phyloP scores from a whole-genome alignment of 2,329 filamentous ascomycete genomes.

The Epichloe sibirici region DNA sequence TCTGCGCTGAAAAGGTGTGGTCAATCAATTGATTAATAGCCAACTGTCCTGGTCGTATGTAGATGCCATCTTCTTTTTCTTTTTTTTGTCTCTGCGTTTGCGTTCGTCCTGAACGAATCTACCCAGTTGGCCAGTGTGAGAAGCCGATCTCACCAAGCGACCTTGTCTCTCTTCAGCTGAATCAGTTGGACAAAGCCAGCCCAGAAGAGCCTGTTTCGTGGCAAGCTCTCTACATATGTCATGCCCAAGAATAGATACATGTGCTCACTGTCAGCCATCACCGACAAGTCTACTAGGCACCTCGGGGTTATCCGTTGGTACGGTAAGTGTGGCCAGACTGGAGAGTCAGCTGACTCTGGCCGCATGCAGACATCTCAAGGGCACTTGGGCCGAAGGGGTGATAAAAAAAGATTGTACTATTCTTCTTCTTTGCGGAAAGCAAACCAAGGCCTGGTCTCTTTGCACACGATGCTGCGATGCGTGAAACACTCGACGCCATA shows the following conservation, averaged over 20 bases:
- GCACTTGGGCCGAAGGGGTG: background rate
- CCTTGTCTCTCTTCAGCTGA: too few relatives aligned
- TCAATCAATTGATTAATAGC: background rate
- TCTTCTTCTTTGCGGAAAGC: background rate
- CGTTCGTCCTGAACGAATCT: background rate
- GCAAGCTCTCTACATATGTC: background rate
- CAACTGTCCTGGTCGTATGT: background rate
- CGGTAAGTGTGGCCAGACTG: too few relatives aligned
- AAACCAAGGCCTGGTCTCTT: too few relatives aligned
- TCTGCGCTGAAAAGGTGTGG: conserved; percentile 5
- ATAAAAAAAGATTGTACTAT: background rate
- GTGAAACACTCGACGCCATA: too few relatives aligned
- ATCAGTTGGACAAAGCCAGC: too few relatives aligned
- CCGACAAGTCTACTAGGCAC: too few relatives aligned
- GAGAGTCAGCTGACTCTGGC: background rate
- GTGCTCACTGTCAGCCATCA: background rate
- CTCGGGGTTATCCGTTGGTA: too few relatives aligned
- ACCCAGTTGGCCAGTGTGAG: too few relatives aligned
- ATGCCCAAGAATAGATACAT: background rate
- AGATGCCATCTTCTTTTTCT: too few relatives aligned
- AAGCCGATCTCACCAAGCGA: too few relatives aligned
- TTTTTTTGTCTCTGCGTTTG: too few relatives aligned
- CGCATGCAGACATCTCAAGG: background rate
- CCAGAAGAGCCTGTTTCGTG: background rate
- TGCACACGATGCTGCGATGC: too few relatives aligned